A percentile compares a stretch with the other conserved stretches of the same genome.
Conservation (phyloP, 768 basidiomycete species). For the Stropharia rugosoannulata region DNA sequence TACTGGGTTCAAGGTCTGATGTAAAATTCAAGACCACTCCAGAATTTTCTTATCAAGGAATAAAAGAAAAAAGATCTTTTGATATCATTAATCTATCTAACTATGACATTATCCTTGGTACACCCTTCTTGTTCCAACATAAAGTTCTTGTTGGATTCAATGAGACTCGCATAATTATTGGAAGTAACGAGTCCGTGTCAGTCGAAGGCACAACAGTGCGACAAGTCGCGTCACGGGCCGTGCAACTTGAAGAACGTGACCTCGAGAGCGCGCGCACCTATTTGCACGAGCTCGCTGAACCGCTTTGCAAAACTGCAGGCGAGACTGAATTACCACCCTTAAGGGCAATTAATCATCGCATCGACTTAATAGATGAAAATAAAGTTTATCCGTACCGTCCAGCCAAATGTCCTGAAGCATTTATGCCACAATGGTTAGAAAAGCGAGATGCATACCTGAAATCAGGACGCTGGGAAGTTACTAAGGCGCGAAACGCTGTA, state of each 20-base stretch:
- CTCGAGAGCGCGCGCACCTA: not conserved
- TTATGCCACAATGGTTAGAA: too few species aligned
- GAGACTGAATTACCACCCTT: too few species aligned
- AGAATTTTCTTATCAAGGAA: slow-evolving; percentile 30
- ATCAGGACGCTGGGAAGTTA: not conserved
- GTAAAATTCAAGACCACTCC: slow-evolving; percentile 28
- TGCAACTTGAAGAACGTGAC: not conserved
- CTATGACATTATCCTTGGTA: slow-evolving; percentile 42
- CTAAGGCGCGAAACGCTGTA: not conserved
- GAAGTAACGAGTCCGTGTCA: slow-evolving; percentile 15
- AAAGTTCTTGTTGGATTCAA: slow-evolving; percentile 24
- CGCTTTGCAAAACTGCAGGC: too few species aligned
- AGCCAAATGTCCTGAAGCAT: not conserved
- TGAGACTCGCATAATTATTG: slow-evolving; percentile 24
- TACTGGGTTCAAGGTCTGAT: slow-evolving; percentile 38
- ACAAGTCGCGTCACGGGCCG: not conserved
- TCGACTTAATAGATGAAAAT: not conserved
- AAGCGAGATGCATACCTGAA: too few species aligned
- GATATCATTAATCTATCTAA: slow-evolving; percentile 38
- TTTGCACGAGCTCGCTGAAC: not conserved
- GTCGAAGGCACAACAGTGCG: slow-evolving; percentile 13
- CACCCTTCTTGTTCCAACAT: slow-evolving; percentile 37
- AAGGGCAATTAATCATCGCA: not conserved
- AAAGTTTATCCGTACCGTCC: not conserved
- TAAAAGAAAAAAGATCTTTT: slow-evolving; percentile 29